A percentile compares a stretch with the other conserved stretches of the same genome.
Conservation (phyloP, 768 basidiomycete genomes). For the Mycena olivaceomarginata region DNA sequence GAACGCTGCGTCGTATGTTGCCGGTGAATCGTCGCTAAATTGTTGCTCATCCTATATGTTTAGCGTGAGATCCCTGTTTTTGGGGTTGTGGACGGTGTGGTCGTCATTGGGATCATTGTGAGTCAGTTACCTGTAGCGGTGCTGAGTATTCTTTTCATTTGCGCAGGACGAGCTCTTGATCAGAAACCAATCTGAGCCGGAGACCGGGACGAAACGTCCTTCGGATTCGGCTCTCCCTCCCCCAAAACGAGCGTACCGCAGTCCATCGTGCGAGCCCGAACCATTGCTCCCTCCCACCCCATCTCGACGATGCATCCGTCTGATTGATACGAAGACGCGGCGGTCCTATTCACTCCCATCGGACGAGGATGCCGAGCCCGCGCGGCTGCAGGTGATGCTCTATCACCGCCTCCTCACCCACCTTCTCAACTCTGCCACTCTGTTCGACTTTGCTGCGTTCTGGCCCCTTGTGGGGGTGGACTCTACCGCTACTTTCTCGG, state of each 20-base stretch:
- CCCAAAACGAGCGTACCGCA: constrained; percentile 30
- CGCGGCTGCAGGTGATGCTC: constrained; percentile 86
- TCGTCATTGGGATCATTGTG: constrained; percentile 87
- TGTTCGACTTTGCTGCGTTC: constrained; percentile 71
- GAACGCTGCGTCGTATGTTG: constrained; percentile 62
- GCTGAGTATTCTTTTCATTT: not conserved
- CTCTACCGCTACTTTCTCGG: constrained; percentile 67
- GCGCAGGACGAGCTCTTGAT: constrained; percentile 30
- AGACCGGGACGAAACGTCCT: constrained; percentile 48
- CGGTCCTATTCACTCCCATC: constrained; percentile 68
- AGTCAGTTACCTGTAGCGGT: constrained; percentile 47
- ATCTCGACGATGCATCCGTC: constrained; percentile 55
- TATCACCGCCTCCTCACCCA: constrained; percentile 80
- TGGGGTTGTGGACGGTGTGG: constrained; percentile 78
- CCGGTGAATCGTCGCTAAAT: not conserved
- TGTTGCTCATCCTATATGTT: constrained; percentile 25
- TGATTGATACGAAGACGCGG: constrained; percentile 86
- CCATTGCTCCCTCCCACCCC: not conserved
- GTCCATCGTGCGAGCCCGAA: constrained; percentile 11
- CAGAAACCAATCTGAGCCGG: constrained; percentile 1
- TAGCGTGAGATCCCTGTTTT: constrained; percentile 93
- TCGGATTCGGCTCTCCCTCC: constrained; percentile 34
- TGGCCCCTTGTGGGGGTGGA: constrained; percentile 71
- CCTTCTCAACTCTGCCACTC: constrained; percentile 64
- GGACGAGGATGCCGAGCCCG: constrained; percentile 73